These are phyloP conservation scores for Suillus hirtellus DNA, from an alignment of 768 basidiomycete genomes.

Conservation along the genomic window DNA sequence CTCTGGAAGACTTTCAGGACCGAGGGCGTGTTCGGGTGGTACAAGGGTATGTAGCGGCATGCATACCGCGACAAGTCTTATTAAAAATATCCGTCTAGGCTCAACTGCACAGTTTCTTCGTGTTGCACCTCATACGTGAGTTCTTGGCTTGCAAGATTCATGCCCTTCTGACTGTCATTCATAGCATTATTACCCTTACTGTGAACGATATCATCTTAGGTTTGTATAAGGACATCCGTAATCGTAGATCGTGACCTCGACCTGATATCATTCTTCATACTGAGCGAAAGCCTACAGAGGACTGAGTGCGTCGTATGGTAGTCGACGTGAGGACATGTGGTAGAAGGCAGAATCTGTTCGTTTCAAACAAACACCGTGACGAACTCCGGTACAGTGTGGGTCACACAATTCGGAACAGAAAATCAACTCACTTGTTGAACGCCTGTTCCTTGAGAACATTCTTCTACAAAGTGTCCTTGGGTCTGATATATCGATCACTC, in stretches of 20 bases:
- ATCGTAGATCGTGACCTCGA: neutral
- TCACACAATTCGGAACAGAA: neutral
- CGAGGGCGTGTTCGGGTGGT: slow-evolving; percentile 92
- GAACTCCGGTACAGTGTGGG: neutral
- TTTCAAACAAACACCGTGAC: neutral
- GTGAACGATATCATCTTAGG: slow-evolving; percentile 78
- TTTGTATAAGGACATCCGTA: slow-evolving; percentile 53
- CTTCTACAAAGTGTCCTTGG: neutral
- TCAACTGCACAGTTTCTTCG: slow-evolving; percentile 92
- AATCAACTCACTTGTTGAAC: neutral
- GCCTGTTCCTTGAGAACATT: neutral
- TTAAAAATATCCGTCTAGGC: slow-evolving; percentile 43
- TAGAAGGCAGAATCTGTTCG: neutral
- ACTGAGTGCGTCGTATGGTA: neutral
- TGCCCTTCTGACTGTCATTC: slow-evolving; percentile 7
- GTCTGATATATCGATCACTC: neutral
- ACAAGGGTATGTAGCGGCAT: slow-evolving; percentile 65
- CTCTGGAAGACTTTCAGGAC: slow-evolving; percentile 92
- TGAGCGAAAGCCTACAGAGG: neutral
- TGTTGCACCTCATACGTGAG: slow-evolving; percentile 90
- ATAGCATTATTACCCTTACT: slow-evolving; percentile 86
- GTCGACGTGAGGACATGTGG: neutral
- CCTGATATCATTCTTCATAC: neutral
- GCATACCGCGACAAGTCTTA: neutral
- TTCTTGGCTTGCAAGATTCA: slow-evolving; percentile 7